Percentiles rank a stretch among this genome's conserved stretches.
These are phyloP conservation scores for Chiua virens DNA, from an alignment of 768 basidiomycete species.

Conservation along the genomic window DNA sequence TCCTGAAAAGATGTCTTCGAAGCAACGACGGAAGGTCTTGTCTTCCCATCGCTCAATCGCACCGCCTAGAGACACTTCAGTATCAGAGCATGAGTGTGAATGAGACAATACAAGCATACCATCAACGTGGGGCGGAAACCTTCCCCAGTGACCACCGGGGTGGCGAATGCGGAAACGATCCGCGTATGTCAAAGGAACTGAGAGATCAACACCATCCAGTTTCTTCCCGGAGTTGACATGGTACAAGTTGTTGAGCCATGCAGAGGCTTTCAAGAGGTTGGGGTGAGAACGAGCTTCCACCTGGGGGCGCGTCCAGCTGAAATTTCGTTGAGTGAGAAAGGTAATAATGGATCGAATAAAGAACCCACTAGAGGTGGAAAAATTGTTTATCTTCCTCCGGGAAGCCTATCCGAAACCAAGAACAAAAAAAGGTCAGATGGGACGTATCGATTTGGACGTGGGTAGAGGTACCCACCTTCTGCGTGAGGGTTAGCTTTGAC, in stretches of 20 bases:
- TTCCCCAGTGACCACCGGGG: conserved; percentile 57
- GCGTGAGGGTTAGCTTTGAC: conserved; percentile 55
- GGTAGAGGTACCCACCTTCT: conserved; percentile 39
- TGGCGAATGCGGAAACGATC: conserved; percentile 75
- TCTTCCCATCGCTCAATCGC: conserved; percentile 78
- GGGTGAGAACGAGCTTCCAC: conserved; percentile 71
- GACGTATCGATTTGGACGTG: not conserved
- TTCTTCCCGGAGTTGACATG: conserved; percentile 38
- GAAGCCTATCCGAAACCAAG: conserved; percentile 36
- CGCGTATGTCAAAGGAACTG: conserved; percentile 64
- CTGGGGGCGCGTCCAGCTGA: conserved; percentile 52
- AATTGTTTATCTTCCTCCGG: conserved; percentile 67
- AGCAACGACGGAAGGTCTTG: conserved; percentile 54
- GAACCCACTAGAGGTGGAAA: conserved; percentile 65
- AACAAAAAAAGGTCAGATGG: not conserved
- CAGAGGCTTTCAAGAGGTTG: conserved; percentile 54
- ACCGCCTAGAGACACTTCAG: conserved; percentile 47
- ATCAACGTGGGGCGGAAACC: conserved; percentile 55
- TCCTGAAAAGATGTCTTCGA: conserved; percentile 58
- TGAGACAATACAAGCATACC: conserved; percentile 35
- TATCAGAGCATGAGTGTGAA: not conserved
- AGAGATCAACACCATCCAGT: conserved; percentile 56
- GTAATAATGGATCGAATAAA: not conserved
- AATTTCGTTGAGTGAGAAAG: not conserved
- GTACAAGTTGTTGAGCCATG: conserved; percentile 69